Conservation (phyloP, 176 grass and related monocot species). For the Juncus effusus region DNA sequence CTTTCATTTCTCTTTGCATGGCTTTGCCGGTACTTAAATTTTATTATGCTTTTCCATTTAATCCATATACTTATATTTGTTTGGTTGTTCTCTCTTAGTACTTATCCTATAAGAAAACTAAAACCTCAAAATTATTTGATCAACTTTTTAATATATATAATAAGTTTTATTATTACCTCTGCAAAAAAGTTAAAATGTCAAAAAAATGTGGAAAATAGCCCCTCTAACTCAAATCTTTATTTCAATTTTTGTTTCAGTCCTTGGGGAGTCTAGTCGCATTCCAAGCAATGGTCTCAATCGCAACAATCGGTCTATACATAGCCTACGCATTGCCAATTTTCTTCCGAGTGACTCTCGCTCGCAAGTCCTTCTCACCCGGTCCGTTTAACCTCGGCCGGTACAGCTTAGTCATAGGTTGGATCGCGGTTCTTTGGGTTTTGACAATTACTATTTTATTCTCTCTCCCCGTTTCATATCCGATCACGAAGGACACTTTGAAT, state of each 20-base stretch:
- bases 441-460: slow-evolving; percentile 96
- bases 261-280: slow-evolving; percentile 88
- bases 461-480: slow-evolving; percentile 68
- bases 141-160: no score
- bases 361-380: slow-evolving; percentile 56
- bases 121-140: neutral
- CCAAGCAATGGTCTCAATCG: slow-evolving; percentile 98
- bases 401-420: slow-evolving; percentile 51
- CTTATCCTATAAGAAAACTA: neutral
- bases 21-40: slow-evolving; percentile 36
- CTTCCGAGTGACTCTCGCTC: slow-evolving; percentile 69
- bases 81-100: no score
- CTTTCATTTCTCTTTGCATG: slow-evolving; percentile 42
- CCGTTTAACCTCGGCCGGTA: slow-evolving; percentile 82
- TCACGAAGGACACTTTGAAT: slow-evolving; percentile 71
- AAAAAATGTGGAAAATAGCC: no score
- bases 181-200: no score
- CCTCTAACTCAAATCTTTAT: no score
- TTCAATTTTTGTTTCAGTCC: slow-evolving; percentile 38
- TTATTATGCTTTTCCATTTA: no score
- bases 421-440: slow-evolving; percentile 90
- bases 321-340: slow-evolving; percentile 86
- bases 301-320: slow-evolving; percentile 84
- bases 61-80: no score
- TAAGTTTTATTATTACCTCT: no score